Base-by-base conservation (phyloP, 306 rosid genomes). In the Pyrus bretschneideri region DNA sequence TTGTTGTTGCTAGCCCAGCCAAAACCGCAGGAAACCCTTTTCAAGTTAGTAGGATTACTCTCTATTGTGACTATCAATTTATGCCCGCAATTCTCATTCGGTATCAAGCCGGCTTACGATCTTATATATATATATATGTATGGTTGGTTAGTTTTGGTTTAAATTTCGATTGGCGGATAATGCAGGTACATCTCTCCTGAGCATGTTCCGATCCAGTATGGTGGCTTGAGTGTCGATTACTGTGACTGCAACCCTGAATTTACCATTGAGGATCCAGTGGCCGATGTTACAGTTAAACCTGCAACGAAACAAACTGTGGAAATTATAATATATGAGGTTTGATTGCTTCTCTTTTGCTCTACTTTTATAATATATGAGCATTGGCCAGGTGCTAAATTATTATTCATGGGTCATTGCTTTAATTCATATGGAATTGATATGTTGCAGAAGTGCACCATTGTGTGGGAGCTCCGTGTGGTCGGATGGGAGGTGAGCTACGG, bases 221-320 rank as follows among this genome's bases (percentile, higher is more conserved):
- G 98, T 70, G 98, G 98, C 42, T 82, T 95, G 69, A 87, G 97
- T 81, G 98, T 95, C 10, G 98, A 95, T 81, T 79, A 75, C 70
- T 95, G 98, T 73, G 97, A 92, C 79, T 92, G 97, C 90, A 87
- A 90, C 86, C 98, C 98, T 0, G 97, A 95, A 58, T 95, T 95
- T 79, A 85, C 87, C 61, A 33, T 77, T 71, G 81, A 85, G 71
- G 97, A 95, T 83, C 89, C 96, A 19, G 86, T 78, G 75, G 82
- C 87, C 0, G 96, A 88, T 55, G 76, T 92, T 73, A 84, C 85
- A 17, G 21, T 95, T 6, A 92, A 92, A 86, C 96, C 97, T 1
- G 87, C 81, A 58, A 95, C 98, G 1, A 95, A 95, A 93, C 93
- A 95, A 79, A 95, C 88, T 27, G 97, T 95, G 38, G 97, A 95